These are phyloP conservation scores for Coprinellus micaceus DNA, from an alignment of 768 basidiomycete genomes.

Conservation along the genomic window DNA sequence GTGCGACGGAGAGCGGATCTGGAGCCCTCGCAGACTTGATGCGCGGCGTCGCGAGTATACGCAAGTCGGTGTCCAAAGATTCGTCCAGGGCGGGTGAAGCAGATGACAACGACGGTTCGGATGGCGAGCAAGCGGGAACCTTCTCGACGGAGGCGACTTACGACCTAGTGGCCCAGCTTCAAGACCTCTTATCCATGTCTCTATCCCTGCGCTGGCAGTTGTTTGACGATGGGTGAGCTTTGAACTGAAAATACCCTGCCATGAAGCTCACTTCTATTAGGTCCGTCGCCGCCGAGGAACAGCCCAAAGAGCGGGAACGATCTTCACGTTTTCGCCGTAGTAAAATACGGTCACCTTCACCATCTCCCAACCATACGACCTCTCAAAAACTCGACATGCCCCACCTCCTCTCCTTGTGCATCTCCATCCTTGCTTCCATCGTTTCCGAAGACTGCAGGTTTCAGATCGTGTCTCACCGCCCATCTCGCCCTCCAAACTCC, in stretches of 20 bases:
- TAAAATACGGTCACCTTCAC: slow-evolving; percentile 45
- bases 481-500: slow-evolving; percentile 66
- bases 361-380: slow-evolving; percentile 35
- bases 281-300: slow-evolving; percentile 12
- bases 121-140: slow-evolving; percentile 40
- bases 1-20: slow-evolving; percentile 29
- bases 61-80: slow-evolving; percentile 23
- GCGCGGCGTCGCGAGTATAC: slow-evolving; percentile 39
- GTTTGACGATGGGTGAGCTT: slow-evolving; percentile 41
- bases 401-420: slow-evolving; percentile 56
- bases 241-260: not conserved
- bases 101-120: slow-evolving; percentile 39
- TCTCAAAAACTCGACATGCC: slow-evolving; percentile 33
- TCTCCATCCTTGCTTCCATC: slow-evolving; percentile 59
- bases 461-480: slow-evolving; percentile 53
- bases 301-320: slow-evolving; percentile 22
- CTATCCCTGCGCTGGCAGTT: slow-evolving; percentile 58
- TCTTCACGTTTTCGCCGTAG: slow-evolving; percentile 44
- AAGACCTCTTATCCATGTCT: slow-evolving; percentile 56
- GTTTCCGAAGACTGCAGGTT: slow-evolving; percentile 72
- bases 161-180: slow-evolving; percentile 59
- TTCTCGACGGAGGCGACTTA: slow-evolving; percentile 69
- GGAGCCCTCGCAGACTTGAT: slow-evolving; percentile 43
- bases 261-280: slow-evolving; percentile 13
- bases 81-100: slow-evolving; percentile 9